Evolutionary conservation across 2,329 filamentous ascomycete genomes (phyloP), one percentile per base, ranked within the genome.

Genomic region (Aspergillus niger): DNA sequence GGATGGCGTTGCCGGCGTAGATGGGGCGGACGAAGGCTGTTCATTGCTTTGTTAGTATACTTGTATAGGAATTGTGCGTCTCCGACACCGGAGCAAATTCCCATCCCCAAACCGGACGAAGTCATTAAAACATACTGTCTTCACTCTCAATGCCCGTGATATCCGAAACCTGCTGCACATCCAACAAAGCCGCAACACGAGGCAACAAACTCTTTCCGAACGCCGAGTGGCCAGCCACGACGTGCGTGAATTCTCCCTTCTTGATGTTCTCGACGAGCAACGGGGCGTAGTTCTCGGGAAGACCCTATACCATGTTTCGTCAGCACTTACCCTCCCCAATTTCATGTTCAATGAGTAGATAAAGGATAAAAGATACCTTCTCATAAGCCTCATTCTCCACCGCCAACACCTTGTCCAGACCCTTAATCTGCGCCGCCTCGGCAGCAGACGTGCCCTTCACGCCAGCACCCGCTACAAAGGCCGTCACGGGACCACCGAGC

Each of bases 181-280:
- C 95, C 61, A 99, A 84, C 58, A 99, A 82, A 20, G 95, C 95
- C 20, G 95, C 92, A 15, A 97, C 91, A 64, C 95, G 89, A 41
- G 95, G 95, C 79, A 99, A 83, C 49, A 99, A 78, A 77, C 90
- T 96, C 86, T 99, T 99, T 72, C 95, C 95, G 79, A 99, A 99
- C 1, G 95, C 92, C 24, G 93, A 95, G 81, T 98, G 92, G 58
- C 91, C 89, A 41, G 90, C 91, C 70, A 99, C 85, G 65, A 99
- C 86, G 74, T 99, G 95, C 63, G 93, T 96, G 77, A 92, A 98
- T 62, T 89, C 91, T 62, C 91, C 93, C 76, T 95, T 95, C 81
- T 96, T 96, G 79, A 98, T 94, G 78, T 98, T 99, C 77, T 98
- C 94, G 55, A 92, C 90, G 43, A 99, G 83, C 50, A 99, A 83